These are phyloP conservation scores for Fraxinus floribunda DNA, from an alignment of 305 asterid genomes.

Conservation along the genomic window DNA sequence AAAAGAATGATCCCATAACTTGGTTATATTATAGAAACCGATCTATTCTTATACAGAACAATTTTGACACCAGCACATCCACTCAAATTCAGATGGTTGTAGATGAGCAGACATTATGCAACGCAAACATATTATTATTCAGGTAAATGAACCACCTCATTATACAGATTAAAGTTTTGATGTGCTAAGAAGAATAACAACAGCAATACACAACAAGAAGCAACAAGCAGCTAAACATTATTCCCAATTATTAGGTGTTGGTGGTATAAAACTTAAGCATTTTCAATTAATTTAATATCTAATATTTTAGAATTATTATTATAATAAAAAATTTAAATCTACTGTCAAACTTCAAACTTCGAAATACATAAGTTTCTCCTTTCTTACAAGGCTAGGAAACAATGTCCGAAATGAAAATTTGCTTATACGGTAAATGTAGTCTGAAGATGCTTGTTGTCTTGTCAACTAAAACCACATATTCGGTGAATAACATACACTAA, in stretches of 20 bases:
- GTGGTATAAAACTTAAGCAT: not conserved
- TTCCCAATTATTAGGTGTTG: not conserved
- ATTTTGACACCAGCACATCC: not conserved
- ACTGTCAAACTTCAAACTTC: not conserved
- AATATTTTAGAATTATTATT: not conserved
- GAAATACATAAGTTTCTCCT: not conserved
- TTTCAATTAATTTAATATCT: not conserved
- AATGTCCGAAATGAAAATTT: not conserved
- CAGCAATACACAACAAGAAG: not conserved
- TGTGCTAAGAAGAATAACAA: not conserved
- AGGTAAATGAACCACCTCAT: not conserved
- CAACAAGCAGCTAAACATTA: not conserved
- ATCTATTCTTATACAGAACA: constrained; percentile 2
- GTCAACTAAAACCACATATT: not conserved
- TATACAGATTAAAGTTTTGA: not conserved
- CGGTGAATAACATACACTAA: not conserved
- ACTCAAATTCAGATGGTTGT: not conserved
- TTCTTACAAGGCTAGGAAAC: not conserved
- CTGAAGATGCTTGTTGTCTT: not conserved
- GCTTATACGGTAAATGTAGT: not conserved
- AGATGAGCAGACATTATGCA: not conserved
- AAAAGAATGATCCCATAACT: constrained; percentile 20
- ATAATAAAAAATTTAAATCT: not conserved
- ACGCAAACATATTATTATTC: not conserved
- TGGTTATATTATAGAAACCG: constrained; percentile 4